These are phyloP conservation scores for Naganishia randhawae DNA, from an alignment of 768 basidiomycete species.

Conservation along the genomic window DNA sequence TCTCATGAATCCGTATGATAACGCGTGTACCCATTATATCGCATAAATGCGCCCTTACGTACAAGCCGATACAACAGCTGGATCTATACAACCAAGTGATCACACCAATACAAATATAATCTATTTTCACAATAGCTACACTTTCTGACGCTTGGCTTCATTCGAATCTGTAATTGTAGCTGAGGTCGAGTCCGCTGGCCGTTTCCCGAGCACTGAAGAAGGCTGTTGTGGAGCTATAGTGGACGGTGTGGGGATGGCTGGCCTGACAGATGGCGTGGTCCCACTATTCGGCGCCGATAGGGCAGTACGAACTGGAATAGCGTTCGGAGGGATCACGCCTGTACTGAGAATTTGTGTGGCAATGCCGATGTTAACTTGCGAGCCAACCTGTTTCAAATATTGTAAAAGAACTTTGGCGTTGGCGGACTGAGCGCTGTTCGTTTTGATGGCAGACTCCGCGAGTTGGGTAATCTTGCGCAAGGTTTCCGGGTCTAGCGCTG, in stretches of 20 bases:
- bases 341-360: slow-evolving; percentile 30
- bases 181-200: slow-evolving; percentile 11
- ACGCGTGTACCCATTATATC: neutral
- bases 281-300: neutral
- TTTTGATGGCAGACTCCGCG: slow-evolving; percentile 24
- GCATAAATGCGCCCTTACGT: neutral
- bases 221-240: neutral
- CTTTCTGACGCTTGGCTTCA: slow-evolving; percentile 20
- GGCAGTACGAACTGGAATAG: slow-evolving; percentile 17
- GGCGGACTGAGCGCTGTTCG: slow-evolving; percentile 25
- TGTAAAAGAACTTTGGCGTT: slow-evolving; percentile 29
- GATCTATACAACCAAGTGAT: slow-evolving; percentile 7
- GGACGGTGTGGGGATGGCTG: neutral
- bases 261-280: neutral
- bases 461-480: slow-evolving; percentile 28
- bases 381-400: slow-evolving; percentile 29
- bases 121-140: neutral
- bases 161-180: neutral
- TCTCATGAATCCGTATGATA: neutral
- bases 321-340: slow-evolving; percentile 29
- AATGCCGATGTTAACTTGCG: slow-evolving; percentile 26
- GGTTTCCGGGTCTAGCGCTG: slow-evolving; percentile 26
- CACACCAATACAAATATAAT: neutral
- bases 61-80: slow-evolving; percentile 15
- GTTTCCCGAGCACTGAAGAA: slow-evolving; percentile 19